Evolutionary conservation across 108 stramenopile species (phyloP), one percentile per base, ranked within the genome.

Genomic region (Skeletonema marinoi): DNA sequence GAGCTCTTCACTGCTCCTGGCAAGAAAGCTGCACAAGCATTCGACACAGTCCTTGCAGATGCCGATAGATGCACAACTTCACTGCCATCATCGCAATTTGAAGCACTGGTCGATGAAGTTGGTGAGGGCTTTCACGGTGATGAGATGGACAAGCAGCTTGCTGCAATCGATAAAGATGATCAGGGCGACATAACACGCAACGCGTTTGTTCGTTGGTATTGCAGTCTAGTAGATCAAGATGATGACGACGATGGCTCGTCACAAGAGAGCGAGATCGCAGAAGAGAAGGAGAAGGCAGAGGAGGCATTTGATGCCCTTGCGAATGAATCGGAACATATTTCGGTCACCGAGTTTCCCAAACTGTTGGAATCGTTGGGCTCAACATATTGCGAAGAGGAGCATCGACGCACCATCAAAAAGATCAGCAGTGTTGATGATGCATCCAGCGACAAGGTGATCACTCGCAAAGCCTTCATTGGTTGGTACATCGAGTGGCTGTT

Each of bases 401-500:
- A 95, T 67, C 32, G 73, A 2, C 81, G 84, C 25, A 87, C 88
- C 0, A 72, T 92, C 56, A 80, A 84, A 72, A 88, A 87, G 71
- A 75, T 96, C 38, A 73, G 69, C 61, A 66, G 30, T 19, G 30
- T 62, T 2, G 71, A 78, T 38, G 50, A 32, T 50, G 62, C 71
- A 44, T 70, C 14, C 32, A 69, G 62, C 11, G 70, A 69, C n/a
- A 65, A 64, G 62, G 77, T 41, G 33, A 77, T 93, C 29, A 74
- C 60, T 2, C 67, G 69, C 25, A 81, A 86, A 31, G 88, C 77
- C 9, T 97, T 97, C 71, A 33, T 93, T 14, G 63, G 58, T 19
- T 97, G 95, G 95, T 97, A 97, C 71, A 74, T 89, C 19, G 88
- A 90, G 16, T 97, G 94, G 94, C 67, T 97, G 71, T 25, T 94